Evolutionary conservation across 768 basidiomycete genomes (phyloP), one percentile per base, ranked within the genome.

Genomic region (Rhodotorula babjevae): DNA sequence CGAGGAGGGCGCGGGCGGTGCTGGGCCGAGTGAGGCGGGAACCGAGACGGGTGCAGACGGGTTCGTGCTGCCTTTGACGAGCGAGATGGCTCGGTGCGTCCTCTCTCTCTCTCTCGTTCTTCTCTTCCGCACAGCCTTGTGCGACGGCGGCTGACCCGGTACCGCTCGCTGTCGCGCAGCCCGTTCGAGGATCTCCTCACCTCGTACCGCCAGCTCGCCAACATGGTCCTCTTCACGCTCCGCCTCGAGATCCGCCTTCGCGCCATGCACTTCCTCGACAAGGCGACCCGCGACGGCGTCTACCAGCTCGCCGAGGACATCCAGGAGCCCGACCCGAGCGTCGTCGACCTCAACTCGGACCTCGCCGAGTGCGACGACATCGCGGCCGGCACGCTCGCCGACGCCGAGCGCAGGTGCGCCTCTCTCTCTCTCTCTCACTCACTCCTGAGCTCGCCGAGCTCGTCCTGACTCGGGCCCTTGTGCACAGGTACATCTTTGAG

Each of bases 151-250:
- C 50, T 52, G 50, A 52, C 50, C 12, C 11, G 1, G 7, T 5
- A 18, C 7, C 3, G 7, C 3, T 8, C 19, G 11, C 25, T 4
- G 9, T 3, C 11, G 3, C 25, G 7, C 75, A 95, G 95, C 71
- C 92, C 93, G 44, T 96, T 93, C 82, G 89, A 94, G 79, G 91
- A 93, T 0, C 84, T 98, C 58, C 83, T 94, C 55, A 88, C 89
- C 82, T 95, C 93, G 4, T 97, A 93, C 77, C 88, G 90, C 52
- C 93, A 95, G 76, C 84, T 98, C 14, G 89, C 91, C 16, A 88
- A 90, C 77, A 85, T 94, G 68, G 88, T 96, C 61, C 83, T 97
- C 55, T 89, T 90, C 79, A 93, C 90, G 11, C 87, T 97, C 44
- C 87, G 93, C 49, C 86, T 91, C 65, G 95, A 97, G 78, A 82